Evolutionary conservation across 305 asterid species (phyloP), one percentile per base, ranked within the genome.

Genomic region (Fraxinus albicans): DNA sequence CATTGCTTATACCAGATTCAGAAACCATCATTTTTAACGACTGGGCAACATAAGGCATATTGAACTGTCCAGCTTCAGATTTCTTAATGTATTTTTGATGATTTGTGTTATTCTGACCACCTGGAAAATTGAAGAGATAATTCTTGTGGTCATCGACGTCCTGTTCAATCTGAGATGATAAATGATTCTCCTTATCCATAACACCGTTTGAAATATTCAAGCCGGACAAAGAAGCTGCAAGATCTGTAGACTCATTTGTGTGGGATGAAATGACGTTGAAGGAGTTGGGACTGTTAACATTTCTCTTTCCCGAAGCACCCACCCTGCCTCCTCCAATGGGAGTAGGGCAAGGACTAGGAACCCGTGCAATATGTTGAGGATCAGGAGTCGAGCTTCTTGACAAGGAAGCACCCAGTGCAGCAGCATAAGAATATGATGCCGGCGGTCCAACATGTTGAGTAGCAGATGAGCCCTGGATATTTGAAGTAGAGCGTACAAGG

Each of bases 311-410:
- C 25, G 91, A 83, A 85, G 86, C 90, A 72, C 69, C 89, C 13
- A 40, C 83, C 86, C 98, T 87, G 81, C 95, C 93, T 76, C 93
- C 96, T 81, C 98, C 99, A 87, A 96, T 95, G 81, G 98, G 97
- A 42, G 96, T 89, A 53, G 91, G 97, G 87, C 93, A 90, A 78
- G 98, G 99, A 85, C 99, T 96, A 74, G 99, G 98, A 69, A 92
- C 97, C 89, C 97, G 89, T 8, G 93, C 92, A 82, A 93, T 88
- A 86, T 88, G 96, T 78, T 92, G 97, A 79, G 97, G 88, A 89
- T 96, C 98, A 36, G 99, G 99, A 44, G 99, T 96, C 42, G 98
- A 89, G 91, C 99, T 94, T 86, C 98, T 93, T 40, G 99, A 96
- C 85, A 96, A 88, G 72, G 98, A 93, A 55, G 97, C 90, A 84